Evolutionary conservation across 768 basidiomycete genomes (phyloP).

Genomic region (Naganishia vaughanmartiniae): DNA sequence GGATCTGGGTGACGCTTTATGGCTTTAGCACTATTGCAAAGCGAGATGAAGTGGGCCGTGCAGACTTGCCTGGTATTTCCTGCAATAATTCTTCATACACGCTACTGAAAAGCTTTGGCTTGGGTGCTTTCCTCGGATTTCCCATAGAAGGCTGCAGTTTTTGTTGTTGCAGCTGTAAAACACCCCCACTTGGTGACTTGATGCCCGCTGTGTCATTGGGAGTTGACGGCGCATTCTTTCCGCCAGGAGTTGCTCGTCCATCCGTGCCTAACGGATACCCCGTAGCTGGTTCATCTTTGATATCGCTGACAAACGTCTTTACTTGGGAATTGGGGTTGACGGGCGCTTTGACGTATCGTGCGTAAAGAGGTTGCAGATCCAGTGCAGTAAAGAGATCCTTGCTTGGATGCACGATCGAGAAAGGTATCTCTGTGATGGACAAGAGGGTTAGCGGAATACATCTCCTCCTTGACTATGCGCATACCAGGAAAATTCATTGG

Average conservation of each 20-base stretch:
- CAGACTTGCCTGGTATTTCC: constrained; percentile 4
- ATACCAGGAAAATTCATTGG: constrained; percentile 12
- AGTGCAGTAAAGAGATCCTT: constrained; percentile 23
- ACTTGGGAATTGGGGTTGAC: background rate
- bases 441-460: background rate
- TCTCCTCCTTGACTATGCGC: background rate
- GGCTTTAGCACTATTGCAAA: background rate
- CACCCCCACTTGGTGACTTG: background rate
- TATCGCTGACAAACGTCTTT: background rate
- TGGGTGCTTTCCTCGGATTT: constrained; percentile 3
- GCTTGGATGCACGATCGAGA: constrained; percentile 6
- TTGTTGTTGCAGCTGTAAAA: background rate
- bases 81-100: constrained; percentile 21
- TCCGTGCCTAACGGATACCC: background rate
- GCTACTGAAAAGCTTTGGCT: constrained; percentile 19
- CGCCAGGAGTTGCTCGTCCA: background rate
- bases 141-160: background rate
- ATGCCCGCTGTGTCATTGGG: background rate
- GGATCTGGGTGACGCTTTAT: constrained; percentile 4
- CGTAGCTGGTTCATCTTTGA: background rate
- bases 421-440: constrained; percentile 1
- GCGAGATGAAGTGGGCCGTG: background rate
- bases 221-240: background rate
- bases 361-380: constrained; percentile 20
- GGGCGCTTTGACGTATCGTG: constrained; percentile 3